Percentiles rank a stretch among this genome's conserved stretches.
These are phyloP conservation scores for Clohesyomyces aquaticus DNA, from an alignment of 495 filamentous ascomycete species.

Conservation along the genomic window DNA sequence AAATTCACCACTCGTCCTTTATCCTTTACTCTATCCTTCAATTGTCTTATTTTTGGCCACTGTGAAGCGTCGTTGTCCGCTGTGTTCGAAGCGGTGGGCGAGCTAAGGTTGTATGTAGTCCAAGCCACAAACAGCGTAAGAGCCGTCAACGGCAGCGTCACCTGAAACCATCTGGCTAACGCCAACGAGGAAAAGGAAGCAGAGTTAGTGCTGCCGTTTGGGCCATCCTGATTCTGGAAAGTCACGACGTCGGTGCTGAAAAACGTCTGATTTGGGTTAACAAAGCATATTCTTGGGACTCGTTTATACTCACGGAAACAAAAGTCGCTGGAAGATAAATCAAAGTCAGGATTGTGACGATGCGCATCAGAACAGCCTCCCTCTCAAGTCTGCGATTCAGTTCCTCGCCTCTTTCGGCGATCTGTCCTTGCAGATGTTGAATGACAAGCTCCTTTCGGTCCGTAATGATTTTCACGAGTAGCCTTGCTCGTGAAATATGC, in stretches of 20 bases:
- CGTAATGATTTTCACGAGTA: slow-evolving; percentile 45
- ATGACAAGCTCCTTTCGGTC: slow-evolving; percentile 49
- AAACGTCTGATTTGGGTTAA: slow-evolving; percentile 45
- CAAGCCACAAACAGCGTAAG: slow-evolving; percentile 33
- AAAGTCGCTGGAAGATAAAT: slow-evolving; percentile 54
- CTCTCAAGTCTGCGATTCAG: slow-evolving; percentile 47
- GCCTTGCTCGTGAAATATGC: slow-evolving; percentile 46
- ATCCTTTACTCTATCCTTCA: too few species aligned
- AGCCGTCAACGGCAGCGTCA: slow-evolving; percentile 50
- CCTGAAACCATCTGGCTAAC: slow-evolving; percentile 51
- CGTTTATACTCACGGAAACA: slow-evolving; percentile 47
- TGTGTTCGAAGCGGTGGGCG: too few species aligned
- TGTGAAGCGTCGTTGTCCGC: too few species aligned
- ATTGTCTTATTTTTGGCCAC: too few species aligned
- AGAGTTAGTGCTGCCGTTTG: slow-evolving; percentile 23
- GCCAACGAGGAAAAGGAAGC: slow-evolving; percentile 47
- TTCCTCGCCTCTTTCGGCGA: slow-evolving; percentile 45
- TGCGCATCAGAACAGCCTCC: slow-evolving; percentile 50
- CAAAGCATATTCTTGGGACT: slow-evolving; percentile 7
- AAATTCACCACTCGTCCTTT: too few species aligned
- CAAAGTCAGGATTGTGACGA: slow-evolving; percentile 52
- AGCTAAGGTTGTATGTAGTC: background rate
- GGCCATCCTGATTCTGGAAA: slow-evolving; percentile 43
- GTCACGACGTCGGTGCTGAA: slow-evolving; percentile 55
- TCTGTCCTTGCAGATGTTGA: slow-evolving; percentile 46